These are phyloP conservation scores for Stipa capillata DNA, from an alignment of 176 grass and related monocot genomes.

Conservation along the genomic window DNA sequence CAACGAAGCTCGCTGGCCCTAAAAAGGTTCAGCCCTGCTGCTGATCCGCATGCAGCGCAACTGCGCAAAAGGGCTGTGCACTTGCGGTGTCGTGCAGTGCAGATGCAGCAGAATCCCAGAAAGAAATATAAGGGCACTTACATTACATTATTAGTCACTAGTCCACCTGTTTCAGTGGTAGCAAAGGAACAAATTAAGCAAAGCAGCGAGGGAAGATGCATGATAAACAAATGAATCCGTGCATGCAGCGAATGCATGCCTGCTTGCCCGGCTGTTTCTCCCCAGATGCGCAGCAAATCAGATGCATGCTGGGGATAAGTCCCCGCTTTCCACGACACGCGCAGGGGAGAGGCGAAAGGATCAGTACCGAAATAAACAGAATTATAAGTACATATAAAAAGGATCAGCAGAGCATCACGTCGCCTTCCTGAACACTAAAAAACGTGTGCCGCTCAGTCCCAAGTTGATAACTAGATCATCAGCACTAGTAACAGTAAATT, in stretches of 20 bases:
- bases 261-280: not conserved
- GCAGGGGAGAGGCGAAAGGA: not conserved
- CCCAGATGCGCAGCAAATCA: conserved; percentile 2
- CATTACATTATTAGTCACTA: not conserved
- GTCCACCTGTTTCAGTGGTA: not conserved
- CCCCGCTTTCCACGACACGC: not conserved
- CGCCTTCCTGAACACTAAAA: too few species aligned
- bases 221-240: not conserved
- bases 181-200: not conserved
- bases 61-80: not conserved
- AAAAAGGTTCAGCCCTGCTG: not conserved
- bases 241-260: not conserved
- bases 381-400: not conserved
- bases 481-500: not conserved
- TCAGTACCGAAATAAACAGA: not conserved
- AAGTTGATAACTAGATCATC: not conserved
- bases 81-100: not conserved
- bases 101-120: not conserved
- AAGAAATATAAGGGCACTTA: not conserved
- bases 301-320: conserved; percentile 15
- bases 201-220: not conserved
- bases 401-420: too few species aligned
- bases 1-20: not conserved
- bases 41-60: too few species aligned
- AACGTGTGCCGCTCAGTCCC: not conserved